Conservation (phyloP, 2,329 filamentous ascomycete species). For the Grosmannia clavigera region DNA sequence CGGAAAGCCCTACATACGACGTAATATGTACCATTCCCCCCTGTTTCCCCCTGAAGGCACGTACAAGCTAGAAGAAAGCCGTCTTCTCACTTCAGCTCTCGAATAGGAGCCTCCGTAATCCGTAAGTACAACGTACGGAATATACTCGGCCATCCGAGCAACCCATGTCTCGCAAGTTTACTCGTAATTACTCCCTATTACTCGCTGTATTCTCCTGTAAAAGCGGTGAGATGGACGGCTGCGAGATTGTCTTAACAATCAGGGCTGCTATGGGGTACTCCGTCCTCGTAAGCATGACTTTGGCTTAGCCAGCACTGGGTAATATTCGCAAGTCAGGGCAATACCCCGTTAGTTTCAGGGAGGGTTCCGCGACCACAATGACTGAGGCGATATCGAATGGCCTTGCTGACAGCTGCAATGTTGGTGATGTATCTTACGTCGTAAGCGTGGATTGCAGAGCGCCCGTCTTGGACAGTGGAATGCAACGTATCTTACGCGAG, state of each 20-base stretch:
- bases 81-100: no score
- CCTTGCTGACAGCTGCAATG: neutral
- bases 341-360: neutral
- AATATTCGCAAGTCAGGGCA: neutral
- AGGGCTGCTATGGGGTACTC: no score
- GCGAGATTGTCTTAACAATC: neutral
- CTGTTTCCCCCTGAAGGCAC: no score
- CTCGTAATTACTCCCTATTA: no score
- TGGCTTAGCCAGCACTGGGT: neutral
- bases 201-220: neutral
- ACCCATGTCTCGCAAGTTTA: no score
- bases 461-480: neutral
- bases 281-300: neutral
- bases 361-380: neutral
- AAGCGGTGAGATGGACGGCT: neutral
- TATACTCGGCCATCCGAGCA: no score
- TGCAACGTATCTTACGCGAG: neutral
- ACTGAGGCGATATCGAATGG: neutral
- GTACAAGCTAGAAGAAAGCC: no score
- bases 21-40: no score
- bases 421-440: neutral
- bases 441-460: no score
- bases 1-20: no score
- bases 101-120: no score
- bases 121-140: no score